phyloP scores from a whole-genome alignment of 2,329 filamentous ascomycete species.

The Pestalotiopsis sp. region DNA sequence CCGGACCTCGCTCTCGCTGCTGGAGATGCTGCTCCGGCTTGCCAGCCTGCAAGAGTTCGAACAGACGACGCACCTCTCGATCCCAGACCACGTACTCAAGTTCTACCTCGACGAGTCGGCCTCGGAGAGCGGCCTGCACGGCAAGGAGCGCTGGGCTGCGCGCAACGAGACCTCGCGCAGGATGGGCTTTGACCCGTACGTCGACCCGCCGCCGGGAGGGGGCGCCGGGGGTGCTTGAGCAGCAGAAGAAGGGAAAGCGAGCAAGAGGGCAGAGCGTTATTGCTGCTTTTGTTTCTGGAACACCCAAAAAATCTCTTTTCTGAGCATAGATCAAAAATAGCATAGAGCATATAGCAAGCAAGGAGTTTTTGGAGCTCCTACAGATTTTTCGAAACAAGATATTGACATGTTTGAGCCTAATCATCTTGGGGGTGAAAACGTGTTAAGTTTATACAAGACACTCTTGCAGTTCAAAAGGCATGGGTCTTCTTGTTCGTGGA shows the following conservation, averaged over 20 bases:
- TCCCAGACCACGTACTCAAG: conserved; percentile 84
- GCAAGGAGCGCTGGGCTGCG: conserved; percentile 45
- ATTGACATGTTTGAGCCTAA: no score
- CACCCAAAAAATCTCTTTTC: background rate
- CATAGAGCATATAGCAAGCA: background rate
- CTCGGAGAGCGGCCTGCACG: conserved; percentile 52
- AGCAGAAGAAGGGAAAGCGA: background rate
- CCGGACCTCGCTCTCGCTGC: conserved; percentile 66
- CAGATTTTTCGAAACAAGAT: no score
- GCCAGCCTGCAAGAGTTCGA: conserved; percentile 90
- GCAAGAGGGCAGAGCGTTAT: background rate
- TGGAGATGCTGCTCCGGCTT: conserved; percentile 86
- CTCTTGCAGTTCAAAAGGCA: no score
- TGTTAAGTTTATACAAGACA: no score
- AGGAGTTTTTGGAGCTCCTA: background rate
- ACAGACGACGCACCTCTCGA: conserved; percentile 84
- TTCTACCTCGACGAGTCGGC: conserved; percentile 74
- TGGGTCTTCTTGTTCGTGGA: no score
- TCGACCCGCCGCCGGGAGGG: conserved; percentile 32
- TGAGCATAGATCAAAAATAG: background rate
- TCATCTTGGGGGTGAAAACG: no score
- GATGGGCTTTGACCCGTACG: conserved; percentile 60
- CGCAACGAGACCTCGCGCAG: conserved; percentile 47
- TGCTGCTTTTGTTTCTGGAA: background rate
- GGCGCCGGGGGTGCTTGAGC: background rate